Base-by-base conservation (phyloP, 208 protist genomes). In the Crithidia bombi region DNA sequence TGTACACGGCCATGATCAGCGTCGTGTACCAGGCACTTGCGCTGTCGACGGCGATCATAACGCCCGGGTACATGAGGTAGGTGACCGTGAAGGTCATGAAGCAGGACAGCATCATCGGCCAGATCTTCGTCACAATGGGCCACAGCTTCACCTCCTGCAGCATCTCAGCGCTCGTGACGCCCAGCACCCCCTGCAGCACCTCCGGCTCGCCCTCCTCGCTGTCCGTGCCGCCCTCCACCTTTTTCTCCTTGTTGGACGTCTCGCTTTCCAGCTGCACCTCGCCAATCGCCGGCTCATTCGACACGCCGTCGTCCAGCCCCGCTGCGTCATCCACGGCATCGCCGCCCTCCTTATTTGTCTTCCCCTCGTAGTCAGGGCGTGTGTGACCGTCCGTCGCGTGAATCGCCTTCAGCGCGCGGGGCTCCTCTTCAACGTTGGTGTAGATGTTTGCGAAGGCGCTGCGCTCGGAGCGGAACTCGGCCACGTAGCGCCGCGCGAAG, bases 51-150 rank as follows among this genome's bases (percentile, higher is more conserved):
- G 77, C 79, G 38, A 90, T 17, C 46, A 89, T 65, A 33, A 94
- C 73, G 44, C 91, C 91, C 0, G 91, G 91, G 72, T 87, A 96
- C 23, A 96, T 58, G 51, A 89, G 77, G 73, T 89, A 90, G 32
- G 91, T 90, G 46, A 82, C 44, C 32, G 59, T 41, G 64, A 93
- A 94, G 57, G 78, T 87, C n/a, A 91, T 65, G 44, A 85, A 83
- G 59, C 81, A 86, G 6, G 87, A 44, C n/a, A 95, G 54, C 82
- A 90, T 89, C 87, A 95, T 91, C 1, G 86, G 81, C 63, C 79
- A 91, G 50, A 92, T 89, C 54, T 82, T 70, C 62, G 87, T 85
- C 32, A 92, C 72, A 3, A 95, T 78, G 11, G 73, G 78, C 81
- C 81, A 85, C 62, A 85, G 26, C 49, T 55, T 68, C 44, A 81